Base-by-base conservation (phyloP, 441 rosid species). In the Pelargonium cotyledonis region DNA sequence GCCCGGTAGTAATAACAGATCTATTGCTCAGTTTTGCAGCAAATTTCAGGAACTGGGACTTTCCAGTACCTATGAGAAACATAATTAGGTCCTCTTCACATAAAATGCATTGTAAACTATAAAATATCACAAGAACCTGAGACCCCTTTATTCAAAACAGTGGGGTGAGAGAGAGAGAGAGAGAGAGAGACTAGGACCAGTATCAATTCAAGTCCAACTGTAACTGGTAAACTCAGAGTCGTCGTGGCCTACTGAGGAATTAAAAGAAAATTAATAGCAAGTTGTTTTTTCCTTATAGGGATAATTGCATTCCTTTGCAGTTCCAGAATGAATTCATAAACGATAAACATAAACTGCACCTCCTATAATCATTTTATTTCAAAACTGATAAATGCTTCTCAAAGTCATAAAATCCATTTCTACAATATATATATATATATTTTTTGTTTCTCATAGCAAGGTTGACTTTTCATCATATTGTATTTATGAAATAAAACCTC, bases 31-130 rank as follows among this genome's bases (percentile, higher is more conserved):
- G 80, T 71, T 95, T 95, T 68, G 96, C 97, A 69, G 98, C 90
- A 89, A 92, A 95, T 82, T 92, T 95, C 77, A 95, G 80, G 82
- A 95, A 92, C 82, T 90, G 99, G 71, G 99, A 92, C 83, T 95
- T 95, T 47, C 98, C 99, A 6, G 99, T 95, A 75, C 98, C 98
- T 92, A 85, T 62, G 70, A 81, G 46, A 66, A 35, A 35, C 7
- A n/a, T 68, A 16, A 70, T 16, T 35, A 44, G 44, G 10, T 75
- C 40, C 14, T 29, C 9, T 31, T 66, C 19, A 41, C 16, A 65
- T 71, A 63, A 43, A 10, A 47, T 43, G 29, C 38, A 47, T 63
- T 63, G n/a, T 65, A 19, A 0, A 63, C 58, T 63, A 51, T 64
- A 8, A 8, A 26, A 61, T 21, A 1, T 61, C 40, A 18, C 12